phyloP scores from a whole-genome alignment of 2,329 filamentous ascomycete species.

The Cladosporium sp. region DNA sequence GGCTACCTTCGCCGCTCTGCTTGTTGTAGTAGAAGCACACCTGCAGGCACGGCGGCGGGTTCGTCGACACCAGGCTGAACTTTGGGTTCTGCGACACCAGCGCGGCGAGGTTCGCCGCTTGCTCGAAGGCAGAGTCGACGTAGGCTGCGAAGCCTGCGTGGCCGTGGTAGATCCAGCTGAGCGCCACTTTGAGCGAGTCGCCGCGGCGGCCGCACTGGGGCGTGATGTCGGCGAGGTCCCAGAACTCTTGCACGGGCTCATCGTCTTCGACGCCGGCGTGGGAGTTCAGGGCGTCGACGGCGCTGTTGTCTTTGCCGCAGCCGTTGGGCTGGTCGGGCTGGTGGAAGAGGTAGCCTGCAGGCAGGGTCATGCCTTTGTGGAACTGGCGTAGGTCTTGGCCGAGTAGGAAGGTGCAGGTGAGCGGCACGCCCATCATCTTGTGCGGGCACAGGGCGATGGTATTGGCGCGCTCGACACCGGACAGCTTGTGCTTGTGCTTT shows the following conservation, averaged over 20 bases:
- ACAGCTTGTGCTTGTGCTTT: slow-evolving; percentile 64
- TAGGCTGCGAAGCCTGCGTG: slow-evolving; percentile 67
- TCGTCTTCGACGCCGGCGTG: slow-evolving; percentile 40
- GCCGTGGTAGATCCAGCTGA: slow-evolving; percentile 90
- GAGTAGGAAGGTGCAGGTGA: slow-evolving; percentile 89
- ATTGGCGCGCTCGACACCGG: slow-evolving; percentile 73
- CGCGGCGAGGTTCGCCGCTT: slow-evolving; percentile 68
- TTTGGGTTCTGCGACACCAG: slow-evolving; percentile 58
- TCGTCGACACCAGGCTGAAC: slow-evolving; percentile 72
- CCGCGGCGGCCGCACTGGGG: slow-evolving; percentile 88
- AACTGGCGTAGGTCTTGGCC: slow-evolving; percentile 75
- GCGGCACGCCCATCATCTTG: slow-evolving; percentile 92
- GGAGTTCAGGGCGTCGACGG: slow-evolving; percentile 23
- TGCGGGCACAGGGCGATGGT: slow-evolving; percentile 89
- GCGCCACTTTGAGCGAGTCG: slow-evolving; percentile 82
- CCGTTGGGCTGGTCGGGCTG: slow-evolving; percentile 37
- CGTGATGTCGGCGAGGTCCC: slow-evolving; percentile 89
- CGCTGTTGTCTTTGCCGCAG: slow-evolving; percentile 39
- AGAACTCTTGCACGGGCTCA: slow-evolving; percentile 59
- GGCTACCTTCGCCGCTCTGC: slow-evolving; percentile 42
- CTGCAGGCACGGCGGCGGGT: slow-evolving; percentile 85
- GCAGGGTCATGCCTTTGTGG: slow-evolving; percentile 80
- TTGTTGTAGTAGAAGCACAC: slow-evolving; percentile 87
- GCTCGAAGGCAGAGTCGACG: slow-evolving; percentile 68
- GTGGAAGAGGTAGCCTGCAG: slow-evolving; percentile 71